Evolutionary conservation across 192 early-diverging fungal genomes (phyloP).

Genomic region (Linnemannia hyalina): DNA sequence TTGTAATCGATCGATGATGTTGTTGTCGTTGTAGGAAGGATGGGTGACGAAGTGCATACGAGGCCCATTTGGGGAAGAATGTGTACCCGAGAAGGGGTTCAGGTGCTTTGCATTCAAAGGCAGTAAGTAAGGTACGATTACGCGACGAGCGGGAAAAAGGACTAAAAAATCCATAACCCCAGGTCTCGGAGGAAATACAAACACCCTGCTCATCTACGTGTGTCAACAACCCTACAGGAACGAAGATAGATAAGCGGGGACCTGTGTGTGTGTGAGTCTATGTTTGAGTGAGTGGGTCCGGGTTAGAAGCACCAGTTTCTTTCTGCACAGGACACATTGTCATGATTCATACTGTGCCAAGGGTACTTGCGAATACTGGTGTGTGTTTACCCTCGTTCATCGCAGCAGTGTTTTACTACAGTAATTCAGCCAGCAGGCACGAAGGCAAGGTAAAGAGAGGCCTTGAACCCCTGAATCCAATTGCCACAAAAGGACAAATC

Average conservation of each 20-base stretch:
- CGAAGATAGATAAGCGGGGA: not conserved
- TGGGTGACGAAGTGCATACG: not conserved
- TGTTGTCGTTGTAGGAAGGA: not conserved
- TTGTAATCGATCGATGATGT: not conserved
- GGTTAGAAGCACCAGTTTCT: conserved; percentile 1
- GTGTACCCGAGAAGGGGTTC: not conserved
- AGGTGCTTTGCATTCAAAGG: not conserved
- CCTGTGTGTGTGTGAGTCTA: not conserved
- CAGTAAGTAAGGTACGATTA: not conserved
- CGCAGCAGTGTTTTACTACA: not conserved
- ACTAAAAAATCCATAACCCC: not conserved
- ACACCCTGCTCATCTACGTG: not conserved
- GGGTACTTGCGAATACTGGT: not conserved
- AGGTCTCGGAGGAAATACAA: conserved; percentile 3
- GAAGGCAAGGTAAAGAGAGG: too few species aligned
- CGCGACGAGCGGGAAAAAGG: not conserved
- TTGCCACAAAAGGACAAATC: conserved; percentile 9
- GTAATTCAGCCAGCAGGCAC: too few species aligned
- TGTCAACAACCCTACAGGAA: not conserved
- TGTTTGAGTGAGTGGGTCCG: not conserved
- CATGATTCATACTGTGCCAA: not conserved
- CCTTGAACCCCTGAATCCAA: not conserved
- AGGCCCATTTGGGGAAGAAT: not conserved
- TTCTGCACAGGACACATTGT: not conserved
- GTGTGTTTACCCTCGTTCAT: not conserved